phyloP scores from a whole-genome alignment of 768 basidiomycete genomes.

The Lyophyllum decastes region DNA sequence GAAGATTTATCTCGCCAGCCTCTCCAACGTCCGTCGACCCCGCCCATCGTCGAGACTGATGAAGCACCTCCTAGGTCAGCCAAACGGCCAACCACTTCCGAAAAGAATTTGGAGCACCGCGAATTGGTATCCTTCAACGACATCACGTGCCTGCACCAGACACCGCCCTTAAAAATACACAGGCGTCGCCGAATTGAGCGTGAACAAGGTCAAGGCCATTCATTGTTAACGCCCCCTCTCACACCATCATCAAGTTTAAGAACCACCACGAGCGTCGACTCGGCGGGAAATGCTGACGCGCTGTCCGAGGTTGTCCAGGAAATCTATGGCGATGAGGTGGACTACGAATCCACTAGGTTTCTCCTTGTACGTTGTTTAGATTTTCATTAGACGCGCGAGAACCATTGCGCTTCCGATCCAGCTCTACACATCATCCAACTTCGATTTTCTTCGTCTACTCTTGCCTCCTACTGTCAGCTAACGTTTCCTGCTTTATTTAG shows the following conservation, averaged over 20 bases:
- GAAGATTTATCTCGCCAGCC: slow-evolving; percentile 25
- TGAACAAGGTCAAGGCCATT: slow-evolving; percentile 32
- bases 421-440: background rate
- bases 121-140: slow-evolving; percentile 20
- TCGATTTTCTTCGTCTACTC: background rate
- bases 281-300: slow-evolving; percentile 17
- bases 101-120: slow-evolving; percentile 9
- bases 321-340: slow-evolving; percentile 25
- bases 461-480: background rate
- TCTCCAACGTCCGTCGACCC: slow-evolving; percentile 35
- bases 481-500: slow-evolving; percentile 18
- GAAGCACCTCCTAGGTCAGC: background rate
- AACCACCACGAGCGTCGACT: slow-evolving; percentile 37
- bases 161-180: slow-evolving; percentile 25
- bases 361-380: slow-evolving; percentile 29
- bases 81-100: background rate
- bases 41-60: slow-evolving; percentile 21
- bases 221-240: slow-evolving; percentile 66
- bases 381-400: too few relatives aligned
- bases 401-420: too few relatives aligned
- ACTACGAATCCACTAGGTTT: slow-evolving; percentile 34
- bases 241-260: slow-evolving; percentile 64
- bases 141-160: slow-evolving; percentile 16
- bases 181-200: slow-evolving; percentile 35
- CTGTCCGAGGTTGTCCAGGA: slow-evolving; percentile 24